Evolutionary conservation across 176 grass and related monocot species (phyloP).

Genomic region (bread wheat (Triticum aestivum)): IWGSC_CS_RefSeq_v2.1 NC_057801.1:557695108-557695607

Average conservation of each 20-base stretch:
- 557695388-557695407: background rate
- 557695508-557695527: too few species aligned
- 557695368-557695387: background rate
- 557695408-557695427: slow-evolving; percentile 12
- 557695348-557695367: background rate
- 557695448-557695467: background rate
- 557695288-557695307: slow-evolving; percentile 29
- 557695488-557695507: too few species aligned
- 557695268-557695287: slow-evolving; percentile 12
- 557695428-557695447: background rate
- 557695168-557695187: slow-evolving; percentile 7
- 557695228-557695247: background rate
- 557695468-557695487: too few species aligned
- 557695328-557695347: background rate
- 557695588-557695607: background rate
- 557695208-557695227: background rate
- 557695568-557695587: too few species aligned
- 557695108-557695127: slow-evolving; percentile 51
- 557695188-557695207: slow-evolving; percentile 19
- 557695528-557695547: background rate
- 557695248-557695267: background rate
- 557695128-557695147: slow-evolving; percentile 57
- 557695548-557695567: background rate
- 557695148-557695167: slow-evolving; percentile 43
- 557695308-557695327: slow-evolving; percentile 4